A percentile compares a stretch with the other conserved stretches of the same genome.
Conservation (phyloP, 225 moss, liverwort and hornwort species). For the Climacium dendroides region DNA sequence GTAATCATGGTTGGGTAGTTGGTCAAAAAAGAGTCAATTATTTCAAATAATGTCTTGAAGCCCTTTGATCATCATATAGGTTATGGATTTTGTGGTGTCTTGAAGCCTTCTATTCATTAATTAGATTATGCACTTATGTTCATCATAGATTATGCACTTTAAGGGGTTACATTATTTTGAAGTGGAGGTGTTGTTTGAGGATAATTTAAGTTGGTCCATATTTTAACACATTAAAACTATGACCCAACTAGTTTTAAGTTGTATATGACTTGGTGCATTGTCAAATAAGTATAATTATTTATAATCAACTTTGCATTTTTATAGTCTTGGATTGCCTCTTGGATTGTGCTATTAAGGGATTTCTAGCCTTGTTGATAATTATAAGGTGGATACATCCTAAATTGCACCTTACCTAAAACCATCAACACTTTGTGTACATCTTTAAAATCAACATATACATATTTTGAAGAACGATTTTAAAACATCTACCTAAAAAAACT, state of each 20-base stretch:
- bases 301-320: not conserved
- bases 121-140: not conserved
- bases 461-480: not conserved
- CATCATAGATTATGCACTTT: too few species aligned
- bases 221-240: not conserved
- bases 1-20: too few species aligned
- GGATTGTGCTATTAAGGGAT: fast-evolving
- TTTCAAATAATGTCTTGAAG: too few species aligned
- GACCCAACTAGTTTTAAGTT: not conserved
- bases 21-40: too few species aligned
- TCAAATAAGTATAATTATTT: not conserved
- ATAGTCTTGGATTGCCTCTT: too few species aligned
- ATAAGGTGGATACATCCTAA: not conserved
- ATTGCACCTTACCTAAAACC: not conserved
- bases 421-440: not conserved
- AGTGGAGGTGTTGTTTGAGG: fast-evolving
- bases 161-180: not conserved
- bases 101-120: not conserved
- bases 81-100: too few species aligned
- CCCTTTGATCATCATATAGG: too few species aligned
- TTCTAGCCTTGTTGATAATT: not conserved
- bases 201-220: not conserved
- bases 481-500: not conserved
- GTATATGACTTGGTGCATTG: not conserved
- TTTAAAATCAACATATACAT: not conserved